Evolutionary conservation across 495 filamentous ascomycete species (phyloP), one percentile per base, ranked within the genome.

Genomic region (Neurospora sublineolata): DNA sequence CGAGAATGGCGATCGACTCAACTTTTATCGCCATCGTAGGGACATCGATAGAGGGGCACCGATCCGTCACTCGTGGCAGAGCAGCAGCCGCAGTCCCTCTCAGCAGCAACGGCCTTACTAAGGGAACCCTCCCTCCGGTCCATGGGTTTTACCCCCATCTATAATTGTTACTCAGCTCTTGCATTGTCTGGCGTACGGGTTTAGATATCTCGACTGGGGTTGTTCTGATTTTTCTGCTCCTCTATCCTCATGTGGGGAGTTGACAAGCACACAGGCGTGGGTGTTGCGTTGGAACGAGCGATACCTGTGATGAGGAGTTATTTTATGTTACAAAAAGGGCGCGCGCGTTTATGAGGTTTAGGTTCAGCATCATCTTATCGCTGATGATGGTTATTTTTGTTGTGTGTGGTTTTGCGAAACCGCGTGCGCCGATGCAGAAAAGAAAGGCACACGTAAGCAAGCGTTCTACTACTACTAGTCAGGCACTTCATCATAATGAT

Each of bases 11-110:
- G 79, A 80, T 68, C 77, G 79, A 4, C 74, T 80, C 8, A 79
- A 78, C 71, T 80, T 80, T 42, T 72, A 78, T 38, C 76, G 79
- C 52, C 79, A 80, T 67, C 78, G 79, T 42, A 72, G 76, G 23
- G 72, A 77, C 12, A 75, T 73, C 18, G 78, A 79, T 39, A 72
- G 77, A 33, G 69, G 70, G 14, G 74, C 71, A 16, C 72, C 78
- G 8, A 41, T 74, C 42, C 75, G 78, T 27, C 78, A 77, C 69
- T 73, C 75, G 23, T 80, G 78, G 78, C 78, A 78, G 67, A 77
- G 68, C 52, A 77, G 68, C 52, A 64, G 52, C 72, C 75, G 77
- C 64, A 80, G 78, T 72, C 78, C 78, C 36, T 72, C 75, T 27
- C 72, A 74, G n/a, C 73, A 76, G 18, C 77, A 77, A 18, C 78